Conservation (phyloP, 2,329 filamentous ascomycete genomes). For the Clarireedia paspali region DNA sequence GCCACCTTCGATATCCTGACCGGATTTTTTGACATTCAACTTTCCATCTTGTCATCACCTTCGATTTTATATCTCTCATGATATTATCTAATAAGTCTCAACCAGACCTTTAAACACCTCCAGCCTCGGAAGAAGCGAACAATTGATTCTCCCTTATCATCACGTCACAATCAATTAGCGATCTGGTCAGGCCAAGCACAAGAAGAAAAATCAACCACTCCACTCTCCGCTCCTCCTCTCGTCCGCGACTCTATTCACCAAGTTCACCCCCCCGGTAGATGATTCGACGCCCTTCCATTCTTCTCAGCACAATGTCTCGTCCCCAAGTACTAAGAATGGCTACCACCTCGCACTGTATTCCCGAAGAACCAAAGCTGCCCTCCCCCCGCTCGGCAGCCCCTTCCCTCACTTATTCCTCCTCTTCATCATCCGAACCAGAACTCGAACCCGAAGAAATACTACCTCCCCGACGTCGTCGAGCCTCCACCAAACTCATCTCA, state of each 20-base stretch:
- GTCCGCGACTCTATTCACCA: not conserved
- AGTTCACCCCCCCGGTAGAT: not conserved
- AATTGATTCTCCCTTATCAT: too few relatives aligned
- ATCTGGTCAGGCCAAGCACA: too few relatives aligned
- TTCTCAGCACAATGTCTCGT: slow-evolving; percentile 20
- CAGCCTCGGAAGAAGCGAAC: too few relatives aligned
- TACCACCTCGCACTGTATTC: slow-evolving; percentile 28
- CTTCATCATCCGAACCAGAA: slow-evolving; percentile 46
- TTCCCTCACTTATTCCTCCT: slow-evolving; percentile 55
- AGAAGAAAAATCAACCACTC: too few relatives aligned
- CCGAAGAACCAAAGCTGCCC: slow-evolving; percentile 17
- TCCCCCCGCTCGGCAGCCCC: slow-evolving; percentile 36
- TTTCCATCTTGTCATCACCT: too few relatives aligned
- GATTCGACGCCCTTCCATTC: slow-evolving; percentile 8
- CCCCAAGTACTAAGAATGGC: slow-evolving; percentile 20
- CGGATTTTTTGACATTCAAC: too few relatives aligned
- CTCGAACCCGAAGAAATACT: slow-evolving; percentile 36
- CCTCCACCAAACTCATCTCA: slow-evolving; percentile 61
- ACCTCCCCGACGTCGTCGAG: slow-evolving; percentile 49
- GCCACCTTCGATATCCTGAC: too few relatives aligned
- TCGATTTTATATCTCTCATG: too few relatives aligned
- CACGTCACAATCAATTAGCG: too few relatives aligned
- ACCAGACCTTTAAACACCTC: too few relatives aligned
- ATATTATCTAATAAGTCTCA: too few relatives aligned
- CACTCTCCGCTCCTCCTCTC: not conserved